These are phyloP conservation scores for Chalciporus piperatus DNA, from an alignment of 768 basidiomycete genomes.

Conservation along the genomic window DNA sequence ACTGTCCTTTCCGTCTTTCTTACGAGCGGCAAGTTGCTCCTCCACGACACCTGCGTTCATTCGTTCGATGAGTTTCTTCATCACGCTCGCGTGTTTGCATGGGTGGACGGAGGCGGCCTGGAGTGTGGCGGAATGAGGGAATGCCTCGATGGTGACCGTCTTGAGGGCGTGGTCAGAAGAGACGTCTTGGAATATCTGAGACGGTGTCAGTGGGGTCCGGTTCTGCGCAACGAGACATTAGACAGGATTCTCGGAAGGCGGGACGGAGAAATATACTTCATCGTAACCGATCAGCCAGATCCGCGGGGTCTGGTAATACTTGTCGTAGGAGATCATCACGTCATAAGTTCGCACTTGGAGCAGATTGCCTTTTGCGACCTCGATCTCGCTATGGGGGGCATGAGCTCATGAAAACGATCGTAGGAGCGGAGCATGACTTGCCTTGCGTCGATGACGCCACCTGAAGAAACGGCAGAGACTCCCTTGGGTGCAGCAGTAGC, in stretches of 20 bases:
- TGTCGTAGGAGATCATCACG: conserved; percentile 99
- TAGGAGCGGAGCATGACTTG: conserved; percentile 25
- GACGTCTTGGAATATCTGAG: conserved; percentile 96
- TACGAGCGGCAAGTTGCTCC: conserved; percentile 72
- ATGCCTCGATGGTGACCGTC: conserved; percentile 97
- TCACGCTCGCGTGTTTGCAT: conserved; percentile 97
- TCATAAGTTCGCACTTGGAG: conserved; percentile 98
- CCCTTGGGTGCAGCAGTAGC: conserved; percentile 67
- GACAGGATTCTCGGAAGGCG: conserved; percentile 1
- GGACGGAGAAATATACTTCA: conserved; percentile 55
- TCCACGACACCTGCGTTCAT: conserved; percentile 91
- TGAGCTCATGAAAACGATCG: conserved; percentile 1
- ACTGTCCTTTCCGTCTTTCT: conserved; percentile 41
- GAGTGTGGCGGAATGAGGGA: conserved; percentile 87
- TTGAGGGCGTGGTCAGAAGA: conserved; percentile 97
- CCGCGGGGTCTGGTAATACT: conserved; percentile 98
- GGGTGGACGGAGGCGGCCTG: conserved; percentile 95
- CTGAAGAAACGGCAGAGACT: conserved; percentile 25
- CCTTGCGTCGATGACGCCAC: conserved; percentile 47
- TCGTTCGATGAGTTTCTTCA: conserved; percentile 99
- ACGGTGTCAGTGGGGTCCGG: conserved; percentile 79
- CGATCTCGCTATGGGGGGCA: conserved; percentile 45
- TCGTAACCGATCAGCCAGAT: conserved; percentile 98
- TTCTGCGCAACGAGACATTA: conserved; percentile 48
- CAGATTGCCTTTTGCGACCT: conserved; percentile 75